Conservation (phyloP, 371 early-diverging fungal species). For the Mortierella polycephala region DNA sequence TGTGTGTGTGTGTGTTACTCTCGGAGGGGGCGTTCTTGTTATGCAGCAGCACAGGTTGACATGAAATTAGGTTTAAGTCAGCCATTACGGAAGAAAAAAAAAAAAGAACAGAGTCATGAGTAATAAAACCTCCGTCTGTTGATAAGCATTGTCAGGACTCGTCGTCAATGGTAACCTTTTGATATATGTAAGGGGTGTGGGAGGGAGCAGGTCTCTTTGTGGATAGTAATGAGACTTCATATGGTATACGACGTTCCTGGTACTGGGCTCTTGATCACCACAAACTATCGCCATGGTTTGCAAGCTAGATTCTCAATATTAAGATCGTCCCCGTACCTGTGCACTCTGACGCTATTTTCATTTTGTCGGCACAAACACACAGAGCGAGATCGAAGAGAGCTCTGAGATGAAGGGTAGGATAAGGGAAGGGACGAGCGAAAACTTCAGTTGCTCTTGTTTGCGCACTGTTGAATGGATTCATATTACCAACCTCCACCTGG, state of each 20-base stretch:
- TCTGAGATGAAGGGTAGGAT: not conserved
- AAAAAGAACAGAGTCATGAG: slow-evolving; percentile 18
- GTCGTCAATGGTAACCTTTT: slow-evolving; percentile 29
- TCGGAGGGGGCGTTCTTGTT: not conserved
- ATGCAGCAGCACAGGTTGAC: not conserved
- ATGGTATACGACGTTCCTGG: slow-evolving; percentile 22
- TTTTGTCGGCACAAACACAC: slow-evolving; percentile 26
- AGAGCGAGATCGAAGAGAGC: slow-evolving; percentile 11
- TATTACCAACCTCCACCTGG: no score
- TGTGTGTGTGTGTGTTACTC: not conserved
- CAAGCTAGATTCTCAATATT: slow-evolving; percentile 39
- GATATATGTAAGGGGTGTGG: slow-evolving; percentile 18
- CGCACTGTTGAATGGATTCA: not conserved
- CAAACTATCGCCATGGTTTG: slow-evolving; percentile 34
- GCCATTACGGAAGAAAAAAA: not conserved
- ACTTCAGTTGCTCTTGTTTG: not conserved
- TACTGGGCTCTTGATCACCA: slow-evolving; percentile 49
- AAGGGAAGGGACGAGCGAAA: not conserved
- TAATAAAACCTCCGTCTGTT: slow-evolving; percentile 35
- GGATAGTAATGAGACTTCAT: slow-evolving; percentile 1
- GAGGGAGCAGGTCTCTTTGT: slow-evolving; percentile 16
- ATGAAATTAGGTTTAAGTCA: not conserved
- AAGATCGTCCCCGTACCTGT: slow-evolving; percentile 41
- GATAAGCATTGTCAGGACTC: slow-evolving; percentile 2
- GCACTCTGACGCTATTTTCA: no score